These are phyloP conservation scores for Asterophora lycoperdoides DNA, from an alignment of 768 basidiomycete genomes.

Conservation along the genomic window DNA sequence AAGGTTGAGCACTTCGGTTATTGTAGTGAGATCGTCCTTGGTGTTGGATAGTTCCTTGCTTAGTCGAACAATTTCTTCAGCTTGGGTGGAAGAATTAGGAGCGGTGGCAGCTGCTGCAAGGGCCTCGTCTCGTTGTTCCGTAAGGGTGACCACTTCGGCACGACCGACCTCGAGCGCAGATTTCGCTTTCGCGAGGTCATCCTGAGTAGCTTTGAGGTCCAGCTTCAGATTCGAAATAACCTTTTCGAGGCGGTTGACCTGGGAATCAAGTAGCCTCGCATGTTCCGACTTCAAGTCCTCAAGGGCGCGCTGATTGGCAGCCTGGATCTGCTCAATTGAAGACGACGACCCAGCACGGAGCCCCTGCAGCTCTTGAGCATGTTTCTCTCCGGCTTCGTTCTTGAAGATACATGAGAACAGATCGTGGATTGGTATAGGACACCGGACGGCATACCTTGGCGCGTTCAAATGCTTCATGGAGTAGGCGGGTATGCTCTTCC, in stretches of 20 bases:
- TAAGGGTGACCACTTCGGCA: conserved; percentile 52
- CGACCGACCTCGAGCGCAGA: conserved; percentile 46
- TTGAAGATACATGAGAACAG: conserved; percentile 23
- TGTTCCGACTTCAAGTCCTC: conserved; percentile 65
- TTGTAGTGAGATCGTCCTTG: conserved; percentile 67
- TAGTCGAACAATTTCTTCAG: conserved; percentile 51
- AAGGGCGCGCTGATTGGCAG: conserved; percentile 55
- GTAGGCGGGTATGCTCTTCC: conserved; percentile 54
- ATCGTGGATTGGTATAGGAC: neutral
- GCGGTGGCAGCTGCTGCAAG: conserved; percentile 40
- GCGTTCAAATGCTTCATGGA: conserved; percentile 69
- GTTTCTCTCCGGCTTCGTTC: conserved; percentile 68
- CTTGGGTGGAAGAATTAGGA: conserved; percentile 42
- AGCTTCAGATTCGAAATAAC: conserved; percentile 55
- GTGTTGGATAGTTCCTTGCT: conserved; percentile 52
- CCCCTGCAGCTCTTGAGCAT: conserved; percentile 65
- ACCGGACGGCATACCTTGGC: conserved; percentile 55
- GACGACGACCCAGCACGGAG: conserved; percentile 63
- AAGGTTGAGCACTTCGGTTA: conserved; percentile 61
- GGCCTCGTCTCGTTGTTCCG: conserved; percentile 62
- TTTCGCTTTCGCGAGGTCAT: conserved; percentile 79
- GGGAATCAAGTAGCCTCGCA: conserved; percentile 50
- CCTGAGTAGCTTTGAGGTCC: conserved; percentile 80
- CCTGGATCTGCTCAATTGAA: conserved; percentile 66
- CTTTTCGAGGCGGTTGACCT: conserved; percentile 57